phyloP scores from a whole-genome alignment of 495 filamentous ascomycete genomes.

The Aspergillus indologenus region DNA sequence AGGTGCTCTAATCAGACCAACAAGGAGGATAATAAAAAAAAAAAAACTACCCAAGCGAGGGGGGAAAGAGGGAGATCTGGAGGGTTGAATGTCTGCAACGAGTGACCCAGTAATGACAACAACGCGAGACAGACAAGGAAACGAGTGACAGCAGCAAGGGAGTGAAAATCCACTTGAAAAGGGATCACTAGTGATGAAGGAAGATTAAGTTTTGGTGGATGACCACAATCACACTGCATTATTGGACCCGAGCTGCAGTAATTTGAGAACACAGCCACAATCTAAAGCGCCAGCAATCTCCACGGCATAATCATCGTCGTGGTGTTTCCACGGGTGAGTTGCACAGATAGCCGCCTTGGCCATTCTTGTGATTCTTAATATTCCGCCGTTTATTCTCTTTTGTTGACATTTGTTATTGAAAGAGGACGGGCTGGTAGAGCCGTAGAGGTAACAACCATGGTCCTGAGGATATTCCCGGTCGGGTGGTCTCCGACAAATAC shows the following conservation, averaged over 20 bases:
- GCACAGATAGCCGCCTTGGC: not conserved
- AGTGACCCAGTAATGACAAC: not conserved
- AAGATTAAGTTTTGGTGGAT: not conserved
- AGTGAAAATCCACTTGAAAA: not conserved
- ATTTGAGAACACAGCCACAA: not conserved
- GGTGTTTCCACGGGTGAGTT: not conserved
- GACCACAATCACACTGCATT: not conserved
- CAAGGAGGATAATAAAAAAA: not conserved
- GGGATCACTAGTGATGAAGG: not conserved
- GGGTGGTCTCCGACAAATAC: no score
- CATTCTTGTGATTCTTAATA: not conserved
- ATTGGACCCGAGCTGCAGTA: not conserved
- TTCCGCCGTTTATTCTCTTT: not conserved
- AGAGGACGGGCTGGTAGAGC: not conserved
- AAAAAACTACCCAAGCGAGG: not conserved
- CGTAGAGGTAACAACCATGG: not conserved
- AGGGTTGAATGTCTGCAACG: not conserved
- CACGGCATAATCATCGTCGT: not conserved
- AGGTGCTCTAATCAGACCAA: not conserved
- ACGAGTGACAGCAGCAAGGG: constrained; percentile 1
- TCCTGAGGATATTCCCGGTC: no score
- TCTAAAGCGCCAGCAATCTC: not conserved
- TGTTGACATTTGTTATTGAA: not conserved
- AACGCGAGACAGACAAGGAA: not conserved
- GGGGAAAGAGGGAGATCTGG: not conserved